Percentiles rank a stretch among this genome's conserved stretches.
Evolutionary conservation across 805 yeast genomes (phyloP).

Genomic region (Starmerella stellata): DNA sequence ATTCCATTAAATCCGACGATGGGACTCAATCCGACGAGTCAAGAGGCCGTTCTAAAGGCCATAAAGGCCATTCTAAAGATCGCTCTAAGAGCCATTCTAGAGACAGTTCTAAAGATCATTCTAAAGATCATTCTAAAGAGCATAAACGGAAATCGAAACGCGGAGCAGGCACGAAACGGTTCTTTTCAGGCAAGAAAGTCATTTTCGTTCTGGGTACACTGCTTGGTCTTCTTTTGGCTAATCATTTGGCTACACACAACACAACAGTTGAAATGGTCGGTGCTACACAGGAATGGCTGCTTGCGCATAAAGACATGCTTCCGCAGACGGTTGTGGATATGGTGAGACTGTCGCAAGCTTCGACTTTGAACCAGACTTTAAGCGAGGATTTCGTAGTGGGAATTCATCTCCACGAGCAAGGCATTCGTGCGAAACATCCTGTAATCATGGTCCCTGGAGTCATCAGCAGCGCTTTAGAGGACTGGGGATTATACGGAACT

Average conservation of each 20-base stretch:
- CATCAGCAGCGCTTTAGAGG: constrained; percentile 82
- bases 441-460: constrained; percentile 94
- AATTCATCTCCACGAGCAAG: constrained; percentile 37
- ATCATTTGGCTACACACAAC: constrained; percentile 34
- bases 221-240: constrained; percentile 48
- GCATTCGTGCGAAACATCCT: constrained; percentile 41
- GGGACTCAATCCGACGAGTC: too few relatives aligned
- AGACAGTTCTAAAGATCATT: too few relatives aligned
- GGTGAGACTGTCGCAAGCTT: constrained; percentile 36
- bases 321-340: constrained; percentile 48
- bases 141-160: too few relatives aligned
- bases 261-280: constrained; percentile 13
- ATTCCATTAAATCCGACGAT: too few relatives aligned
- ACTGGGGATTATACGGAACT: constrained; percentile 69
- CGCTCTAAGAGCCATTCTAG: too few relatives aligned
- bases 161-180: background rate
- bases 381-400: constrained; percentile 84
- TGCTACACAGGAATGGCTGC: constrained; percentile 16
- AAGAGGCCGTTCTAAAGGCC: too few relatives aligned
- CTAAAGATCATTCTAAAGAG: too few relatives aligned
- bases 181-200: constrained; percentile 32
- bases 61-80: too few relatives aligned
- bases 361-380: constrained; percentile 23
- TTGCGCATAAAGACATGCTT: constrained; percentile 33
- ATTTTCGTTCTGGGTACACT: constrained; percentile 55